phyloP scores from a whole-genome alignment of 176 grass and related monocot species.

The Microstegium vimineum region DNA sequence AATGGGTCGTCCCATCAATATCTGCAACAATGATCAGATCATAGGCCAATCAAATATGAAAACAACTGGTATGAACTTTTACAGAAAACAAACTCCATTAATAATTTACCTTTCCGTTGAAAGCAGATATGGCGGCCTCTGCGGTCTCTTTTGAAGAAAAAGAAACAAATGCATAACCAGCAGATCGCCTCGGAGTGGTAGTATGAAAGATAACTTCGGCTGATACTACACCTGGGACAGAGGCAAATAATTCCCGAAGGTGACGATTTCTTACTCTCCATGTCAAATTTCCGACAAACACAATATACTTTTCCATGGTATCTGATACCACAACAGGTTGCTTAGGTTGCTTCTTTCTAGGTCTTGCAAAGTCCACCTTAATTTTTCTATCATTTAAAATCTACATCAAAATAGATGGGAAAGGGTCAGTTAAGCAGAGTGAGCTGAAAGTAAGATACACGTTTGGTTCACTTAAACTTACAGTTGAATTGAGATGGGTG shows the following conservation, averaged over 20 bases:
- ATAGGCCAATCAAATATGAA: slow-evolving; percentile 18
- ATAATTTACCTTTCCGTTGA: slow-evolving; percentile 64
- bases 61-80: not conserved
- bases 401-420: slow-evolving; percentile 30
- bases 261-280: slow-evolving; percentile 71
- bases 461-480: slow-evolving; percentile 38
- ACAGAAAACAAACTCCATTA: not conserved
- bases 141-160: slow-evolving; percentile 80
- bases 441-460: not conserved
- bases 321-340: slow-evolving; percentile 16
- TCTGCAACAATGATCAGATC: slow-evolving; percentile 30
- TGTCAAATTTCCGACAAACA: slow-evolving; percentile 87
- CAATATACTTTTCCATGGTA: slow-evolving; percentile 36
- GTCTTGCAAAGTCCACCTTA: slow-evolving; percentile 71
- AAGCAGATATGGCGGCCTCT: slow-evolving; percentile 67
- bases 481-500: slow-evolving; percentile 55
- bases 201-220: slow-evolving; percentile 79
- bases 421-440: not conserved
- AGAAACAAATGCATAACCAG: slow-evolving; percentile 84
- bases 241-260: slow-evolving; percentile 70
- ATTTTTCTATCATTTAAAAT: slow-evolving; percentile 66
- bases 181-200: slow-evolving; percentile 71
- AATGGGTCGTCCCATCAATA: slow-evolving; percentile 56
- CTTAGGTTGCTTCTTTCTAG: slow-evolving; percentile 69
- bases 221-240: slow-evolving; percentile 53